Conservation (phyloP, 179 eudicot species). For the Actinidia chinensis region DNA sequence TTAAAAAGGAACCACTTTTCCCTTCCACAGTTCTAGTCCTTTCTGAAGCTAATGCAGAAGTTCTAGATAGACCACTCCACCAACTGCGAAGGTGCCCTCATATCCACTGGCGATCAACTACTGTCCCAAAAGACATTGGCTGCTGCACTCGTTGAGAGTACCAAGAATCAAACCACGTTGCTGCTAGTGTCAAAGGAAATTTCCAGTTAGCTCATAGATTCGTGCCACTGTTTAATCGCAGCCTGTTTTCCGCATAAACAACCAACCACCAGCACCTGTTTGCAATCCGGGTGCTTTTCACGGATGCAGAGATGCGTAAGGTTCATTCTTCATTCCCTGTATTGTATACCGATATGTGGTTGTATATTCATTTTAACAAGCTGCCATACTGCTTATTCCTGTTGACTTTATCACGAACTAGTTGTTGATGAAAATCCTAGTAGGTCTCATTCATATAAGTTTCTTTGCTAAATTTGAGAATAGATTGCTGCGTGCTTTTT, state of each 20-base stretch:
- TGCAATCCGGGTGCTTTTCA: conserved; percentile 83
- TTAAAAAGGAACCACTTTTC: conserved; percentile 69
- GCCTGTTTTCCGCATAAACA: conserved; percentile 77
- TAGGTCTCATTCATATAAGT: not conserved
- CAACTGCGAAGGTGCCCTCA: conserved; percentile 20
- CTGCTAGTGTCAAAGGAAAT: conserved; percentile 73
- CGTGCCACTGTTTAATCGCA: conserved; percentile 69
- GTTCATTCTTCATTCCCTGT: conserved; percentile 21
- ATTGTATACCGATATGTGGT: no score
- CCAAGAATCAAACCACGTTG: conserved; percentile 80
- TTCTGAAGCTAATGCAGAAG: conserved; percentile 36
- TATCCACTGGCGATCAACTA: conserved; percentile 37
- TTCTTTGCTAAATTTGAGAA: not conserved
- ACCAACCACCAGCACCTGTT: conserved; percentile 73
- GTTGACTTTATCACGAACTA: not conserved
- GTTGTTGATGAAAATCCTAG: conserved; percentile 2
- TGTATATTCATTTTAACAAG: not conserved
- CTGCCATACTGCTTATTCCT: not conserved
- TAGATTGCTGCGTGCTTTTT: not conserved
- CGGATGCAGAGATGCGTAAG: conserved; percentile 96
- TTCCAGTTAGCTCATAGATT: conserved; percentile 69
- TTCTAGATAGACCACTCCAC: conserved; percentile 30
- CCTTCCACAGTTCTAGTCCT: conserved; percentile 39
- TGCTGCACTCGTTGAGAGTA: conserved; percentile 72
- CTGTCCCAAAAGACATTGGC: conserved; percentile 84